These are phyloP conservation scores for Russula griseocarnosa DNA, from an alignment of 768 basidiomycete genomes.

Conservation along the genomic window DNA sequence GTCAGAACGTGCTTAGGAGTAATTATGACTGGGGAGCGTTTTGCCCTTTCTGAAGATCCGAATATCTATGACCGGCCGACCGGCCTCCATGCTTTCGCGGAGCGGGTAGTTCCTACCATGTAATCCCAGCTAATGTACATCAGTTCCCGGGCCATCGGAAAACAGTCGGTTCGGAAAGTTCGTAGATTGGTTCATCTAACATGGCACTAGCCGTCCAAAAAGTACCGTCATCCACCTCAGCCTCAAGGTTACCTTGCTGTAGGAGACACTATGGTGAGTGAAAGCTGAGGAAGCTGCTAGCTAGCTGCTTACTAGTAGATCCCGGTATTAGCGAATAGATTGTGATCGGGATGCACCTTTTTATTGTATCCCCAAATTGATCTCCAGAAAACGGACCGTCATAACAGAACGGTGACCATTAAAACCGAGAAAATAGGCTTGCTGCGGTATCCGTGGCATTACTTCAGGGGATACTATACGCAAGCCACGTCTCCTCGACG, in stretches of 20 bases:
- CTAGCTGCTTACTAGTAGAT: not conserved
- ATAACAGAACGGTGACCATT: not conserved
- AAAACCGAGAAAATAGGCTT: not conserved
- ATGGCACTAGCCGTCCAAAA: not conserved
- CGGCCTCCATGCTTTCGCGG: not conserved
- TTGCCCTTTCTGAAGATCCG: no score
- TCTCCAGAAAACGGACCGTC: not conserved
- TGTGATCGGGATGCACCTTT: not conserved
- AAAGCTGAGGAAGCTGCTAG: not conserved
- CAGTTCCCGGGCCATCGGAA: not conserved
- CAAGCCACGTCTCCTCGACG: constrained; percentile 67
- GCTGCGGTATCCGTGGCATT: not conserved
- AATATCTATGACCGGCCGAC: not conserved
- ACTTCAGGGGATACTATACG: constrained; percentile 69
- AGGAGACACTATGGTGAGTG: not conserved
- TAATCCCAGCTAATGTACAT: not conserved
- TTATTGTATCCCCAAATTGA: not conserved
- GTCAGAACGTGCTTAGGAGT: no score
- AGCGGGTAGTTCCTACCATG: not conserved
- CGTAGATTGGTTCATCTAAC: not conserved
- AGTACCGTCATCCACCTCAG: not conserved
- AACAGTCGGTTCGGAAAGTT: not conserved
- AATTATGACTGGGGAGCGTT: no score
- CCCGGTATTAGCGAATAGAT: not conserved
- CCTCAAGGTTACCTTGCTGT: not conserved